These are phyloP conservation scores for Sugiyamaella castrensis DNA, from an alignment of 1,139 yeast species.

Conservation along the genomic window DNA sequence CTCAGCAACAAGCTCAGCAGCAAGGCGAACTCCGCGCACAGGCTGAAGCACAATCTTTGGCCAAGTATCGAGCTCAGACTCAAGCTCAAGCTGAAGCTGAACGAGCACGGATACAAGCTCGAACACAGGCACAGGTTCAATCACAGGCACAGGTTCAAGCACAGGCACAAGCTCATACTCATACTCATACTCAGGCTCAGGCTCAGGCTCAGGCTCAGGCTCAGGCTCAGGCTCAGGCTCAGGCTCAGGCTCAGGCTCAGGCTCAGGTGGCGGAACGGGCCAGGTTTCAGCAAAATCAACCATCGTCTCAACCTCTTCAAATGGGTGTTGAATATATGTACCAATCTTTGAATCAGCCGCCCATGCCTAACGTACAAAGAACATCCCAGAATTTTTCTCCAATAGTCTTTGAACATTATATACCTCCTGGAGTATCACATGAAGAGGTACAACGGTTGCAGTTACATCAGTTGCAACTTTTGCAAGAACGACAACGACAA, in stretches of 20 bases:
- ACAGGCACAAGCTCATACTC: too few species aligned
- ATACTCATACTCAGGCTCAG: too few species aligned
- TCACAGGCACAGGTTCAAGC: too few species aligned
- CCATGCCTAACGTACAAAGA: too few species aligned
- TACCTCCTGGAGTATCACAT: constrained; percentile 2
- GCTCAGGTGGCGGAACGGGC: constrained; percentile 9
- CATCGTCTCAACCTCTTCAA: background rate
- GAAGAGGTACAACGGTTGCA: background rate
- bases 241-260: constrained; percentile 15
- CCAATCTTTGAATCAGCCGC: background rate
- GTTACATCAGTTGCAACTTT: constrained; percentile 9
- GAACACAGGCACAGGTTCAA: background rate
- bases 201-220: too few species aligned
- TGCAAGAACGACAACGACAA: too few species aligned
- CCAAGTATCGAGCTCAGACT: constrained; percentile 13
- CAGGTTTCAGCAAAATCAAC: constrained; percentile 5
- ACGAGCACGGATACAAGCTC: too few species aligned
- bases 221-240: constrained; percentile 12
- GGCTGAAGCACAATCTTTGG: constrained; percentile 12
- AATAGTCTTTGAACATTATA: background rate
- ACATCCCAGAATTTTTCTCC: background rate
- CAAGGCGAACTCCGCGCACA: constrained; percentile 1
- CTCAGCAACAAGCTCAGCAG: too few species aligned
- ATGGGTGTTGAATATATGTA: background rate
- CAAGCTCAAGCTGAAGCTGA: constrained; percentile 14